Conservation (phyloP, 1,284 basidiomycete genomes). For the Calocybe gambosa region DNA sequence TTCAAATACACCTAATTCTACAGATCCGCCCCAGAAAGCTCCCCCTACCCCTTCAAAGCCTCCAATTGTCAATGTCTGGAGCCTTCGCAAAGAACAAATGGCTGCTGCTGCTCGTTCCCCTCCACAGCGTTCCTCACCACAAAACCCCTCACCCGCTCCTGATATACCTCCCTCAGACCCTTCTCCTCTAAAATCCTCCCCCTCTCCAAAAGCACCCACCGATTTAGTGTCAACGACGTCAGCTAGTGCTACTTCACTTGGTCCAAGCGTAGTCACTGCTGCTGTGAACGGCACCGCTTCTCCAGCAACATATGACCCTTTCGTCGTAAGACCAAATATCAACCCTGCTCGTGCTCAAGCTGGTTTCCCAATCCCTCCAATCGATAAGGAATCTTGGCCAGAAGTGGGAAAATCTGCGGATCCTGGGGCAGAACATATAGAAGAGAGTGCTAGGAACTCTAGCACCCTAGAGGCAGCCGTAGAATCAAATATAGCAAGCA, state of each 20-base stretch:
- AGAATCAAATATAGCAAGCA: slow-evolving; percentile 5
- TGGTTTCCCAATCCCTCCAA: slow-evolving; percentile 18
- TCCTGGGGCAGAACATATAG: not conserved
- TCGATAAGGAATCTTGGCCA: slow-evolving; percentile 43
- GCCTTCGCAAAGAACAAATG: slow-evolving; percentile 42
- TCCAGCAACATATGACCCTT: slow-evolving; percentile 33
- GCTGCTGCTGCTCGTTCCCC: slow-evolving; percentile 27
- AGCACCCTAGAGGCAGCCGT: not conserved
- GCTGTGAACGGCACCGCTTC: slow-evolving; percentile 7
- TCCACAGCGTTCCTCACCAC: slow-evolving; percentile 8
- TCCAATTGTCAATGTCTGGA: slow-evolving; percentile 43
- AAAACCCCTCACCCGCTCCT: slow-evolving; percentile 11
- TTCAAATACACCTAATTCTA: slow-evolving; percentile 7
- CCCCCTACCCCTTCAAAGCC: slow-evolving; percentile 22
- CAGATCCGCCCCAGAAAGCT: slow-evolving; percentile 18
- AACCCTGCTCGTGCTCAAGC: slow-evolving; percentile 11
- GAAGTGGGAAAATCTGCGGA: slow-evolving; percentile 33
- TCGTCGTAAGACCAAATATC: slow-evolving; percentile 34
- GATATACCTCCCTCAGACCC: not conserved
- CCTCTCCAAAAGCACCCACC: slow-evolving; percentile 1
- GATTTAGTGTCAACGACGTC: slow-evolving; percentile 9
- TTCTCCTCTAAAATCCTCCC: not conserved
- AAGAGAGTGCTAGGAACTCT: slow-evolving; percentile 6
- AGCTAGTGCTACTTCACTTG: not conserved
- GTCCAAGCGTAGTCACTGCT: slow-evolving; percentile 7